A percentile compares a stretch with the other conserved stretches of the same genome.
Conservation (phyloP, 495 filamentous ascomycete species). For the Penicillium chermesinum region DNA sequence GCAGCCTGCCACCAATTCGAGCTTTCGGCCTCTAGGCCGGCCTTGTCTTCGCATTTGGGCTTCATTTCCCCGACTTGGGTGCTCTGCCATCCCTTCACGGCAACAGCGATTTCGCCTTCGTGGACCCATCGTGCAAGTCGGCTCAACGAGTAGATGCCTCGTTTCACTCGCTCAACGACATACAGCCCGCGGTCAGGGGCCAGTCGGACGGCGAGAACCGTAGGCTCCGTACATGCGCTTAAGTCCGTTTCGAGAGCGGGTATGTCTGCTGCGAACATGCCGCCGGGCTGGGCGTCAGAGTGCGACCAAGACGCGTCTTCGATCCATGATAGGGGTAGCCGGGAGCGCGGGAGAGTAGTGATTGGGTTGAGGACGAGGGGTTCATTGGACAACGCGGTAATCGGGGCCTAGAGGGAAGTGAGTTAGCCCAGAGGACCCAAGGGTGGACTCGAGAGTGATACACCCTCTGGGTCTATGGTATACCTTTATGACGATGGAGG, state of each 20-base stretch:
- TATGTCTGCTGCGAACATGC: slow-evolving; percentile 55
- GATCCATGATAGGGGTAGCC: slow-evolving; percentile 55
- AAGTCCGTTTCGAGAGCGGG: slow-evolving; percentile 57
- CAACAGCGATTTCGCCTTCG: slow-evolving; percentile 33
- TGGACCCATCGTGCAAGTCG: slow-evolving; percentile 62
- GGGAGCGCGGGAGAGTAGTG: slow-evolving; percentile 55
- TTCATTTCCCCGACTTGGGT: slow-evolving; percentile 34
- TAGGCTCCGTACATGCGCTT: slow-evolving; percentile 18
- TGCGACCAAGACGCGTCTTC: slow-evolving; percentile 50
- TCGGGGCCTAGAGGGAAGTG: slow-evolving; percentile 46
- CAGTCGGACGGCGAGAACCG: slow-evolving; percentile 62
- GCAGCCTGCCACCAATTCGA: slow-evolving; percentile 38
- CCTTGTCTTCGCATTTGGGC: slow-evolving; percentile 28
- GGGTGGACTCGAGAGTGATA: not conserved
- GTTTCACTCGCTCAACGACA: slow-evolving; percentile 65
- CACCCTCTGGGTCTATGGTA: not conserved
- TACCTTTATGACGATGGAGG: slow-evolving; percentile 34
- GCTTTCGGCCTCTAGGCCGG: slow-evolving; percentile 1
- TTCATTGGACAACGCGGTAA: slow-evolving; percentile 50
- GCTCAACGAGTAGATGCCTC: slow-evolving; percentile 64
- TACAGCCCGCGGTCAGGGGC: slow-evolving; percentile 56
- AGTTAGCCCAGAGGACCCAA: slow-evolving; percentile 5
- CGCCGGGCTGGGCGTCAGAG: slow-evolving; percentile 48
- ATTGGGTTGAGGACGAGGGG: slow-evolving; percentile 57
- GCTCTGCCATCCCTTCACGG: slow-evolving; percentile 34